Evolutionary conservation across 1,284 basidiomycete genomes (phyloP).

Genomic region (Irpex sp.): DNA sequence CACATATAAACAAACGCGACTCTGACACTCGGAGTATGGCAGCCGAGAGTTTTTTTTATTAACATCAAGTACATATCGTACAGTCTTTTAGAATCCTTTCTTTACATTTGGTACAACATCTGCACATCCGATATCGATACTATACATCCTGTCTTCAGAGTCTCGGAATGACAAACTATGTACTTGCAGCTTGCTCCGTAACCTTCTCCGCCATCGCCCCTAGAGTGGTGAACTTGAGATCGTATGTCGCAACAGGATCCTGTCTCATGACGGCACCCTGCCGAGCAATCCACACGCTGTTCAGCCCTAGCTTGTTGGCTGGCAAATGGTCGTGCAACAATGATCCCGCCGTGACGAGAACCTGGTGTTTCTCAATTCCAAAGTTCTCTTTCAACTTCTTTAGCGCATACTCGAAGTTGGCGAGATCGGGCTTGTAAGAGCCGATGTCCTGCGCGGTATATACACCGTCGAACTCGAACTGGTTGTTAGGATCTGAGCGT

Average conservation of each 20-base stretch:
- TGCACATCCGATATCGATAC: too few species aligned
- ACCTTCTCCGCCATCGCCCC: conserved; percentile 4
- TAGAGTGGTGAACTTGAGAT: conserved; percentile 14
- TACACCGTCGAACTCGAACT: conserved; percentile 59
- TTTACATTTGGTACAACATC: too few species aligned
- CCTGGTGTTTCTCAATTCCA: conserved; percentile 43
- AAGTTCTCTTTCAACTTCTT: conserved; percentile 42
- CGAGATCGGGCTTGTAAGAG: conserved; percentile 66
- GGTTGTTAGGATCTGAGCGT: conserved; percentile 32
- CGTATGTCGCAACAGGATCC: conserved; percentile 9
- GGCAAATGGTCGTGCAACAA: conserved; percentile 16
- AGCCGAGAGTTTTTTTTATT: too few species aligned
- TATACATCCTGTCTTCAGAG: background rate
- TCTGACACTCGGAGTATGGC: too few species aligned
- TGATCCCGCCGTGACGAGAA: conserved; percentile 32
- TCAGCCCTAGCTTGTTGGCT: conserved; percentile 14
- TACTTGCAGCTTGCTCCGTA: background rate
- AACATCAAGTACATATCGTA: too few species aligned
- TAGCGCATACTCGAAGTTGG: conserved; percentile 50
- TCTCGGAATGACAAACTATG: background rate
- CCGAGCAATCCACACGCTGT: conserved; percentile 15
- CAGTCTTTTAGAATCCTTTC: too few species aligned
- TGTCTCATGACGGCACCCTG: conserved; percentile 11
- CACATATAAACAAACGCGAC: too few species aligned
- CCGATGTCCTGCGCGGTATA: conserved; percentile 67